Conservation (phyloP, 1,284 basidiomycete species). For the Cryptococcus depauperatus region DNA sequence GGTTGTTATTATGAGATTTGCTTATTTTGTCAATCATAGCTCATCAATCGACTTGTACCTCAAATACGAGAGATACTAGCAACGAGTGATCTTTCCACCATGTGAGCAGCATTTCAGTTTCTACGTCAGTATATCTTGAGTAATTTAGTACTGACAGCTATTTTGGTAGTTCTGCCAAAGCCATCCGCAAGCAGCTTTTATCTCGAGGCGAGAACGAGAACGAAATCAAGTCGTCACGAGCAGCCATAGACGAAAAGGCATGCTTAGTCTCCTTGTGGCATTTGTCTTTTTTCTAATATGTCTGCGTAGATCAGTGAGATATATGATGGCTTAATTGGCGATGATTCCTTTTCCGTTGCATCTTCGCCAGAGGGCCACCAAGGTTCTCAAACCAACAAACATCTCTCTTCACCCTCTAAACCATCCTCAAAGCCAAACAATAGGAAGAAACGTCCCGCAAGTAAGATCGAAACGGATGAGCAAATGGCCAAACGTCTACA, state of each 20-base stretch:
- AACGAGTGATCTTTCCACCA: constrained; percentile 28
- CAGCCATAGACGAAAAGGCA: constrained; percentile 39
- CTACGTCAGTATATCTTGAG: neutral
- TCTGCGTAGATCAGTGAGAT: constrained; percentile 32
- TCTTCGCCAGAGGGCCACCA: constrained; percentile 19
- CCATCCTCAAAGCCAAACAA: constrained; percentile 8
- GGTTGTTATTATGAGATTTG: too few relatives aligned
- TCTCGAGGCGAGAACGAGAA: constrained; percentile 32
- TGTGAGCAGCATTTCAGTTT: constrained; percentile 18
- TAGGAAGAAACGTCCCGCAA: constrained; percentile 8
- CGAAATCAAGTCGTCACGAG: constrained; percentile 33
- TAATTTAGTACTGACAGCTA: constrained; percentile 2
- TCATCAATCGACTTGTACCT: constrained; percentile 22
- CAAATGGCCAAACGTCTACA: constrained; percentile 16
- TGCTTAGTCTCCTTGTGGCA: constrained; percentile 11
- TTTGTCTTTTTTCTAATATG: neutral
- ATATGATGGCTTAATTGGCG: constrained; percentile 27
- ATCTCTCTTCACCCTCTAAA: constrained; percentile 22
- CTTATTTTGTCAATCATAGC: too few relatives aligned
- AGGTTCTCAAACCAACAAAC: too few relatives aligned
- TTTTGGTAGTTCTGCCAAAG: constrained; percentile 42
- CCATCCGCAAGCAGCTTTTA: constrained; percentile 39
- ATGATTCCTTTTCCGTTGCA: constrained; percentile 9
- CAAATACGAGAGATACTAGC: constrained; percentile 28
- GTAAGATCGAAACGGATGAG: constrained; percentile 14